Percentiles rank a stretch among this genome's conserved stretches.
phyloP scores from a whole-genome alignment of 371 early-diverging fungal species.

The Dichotomocladium elegans region DNA sequence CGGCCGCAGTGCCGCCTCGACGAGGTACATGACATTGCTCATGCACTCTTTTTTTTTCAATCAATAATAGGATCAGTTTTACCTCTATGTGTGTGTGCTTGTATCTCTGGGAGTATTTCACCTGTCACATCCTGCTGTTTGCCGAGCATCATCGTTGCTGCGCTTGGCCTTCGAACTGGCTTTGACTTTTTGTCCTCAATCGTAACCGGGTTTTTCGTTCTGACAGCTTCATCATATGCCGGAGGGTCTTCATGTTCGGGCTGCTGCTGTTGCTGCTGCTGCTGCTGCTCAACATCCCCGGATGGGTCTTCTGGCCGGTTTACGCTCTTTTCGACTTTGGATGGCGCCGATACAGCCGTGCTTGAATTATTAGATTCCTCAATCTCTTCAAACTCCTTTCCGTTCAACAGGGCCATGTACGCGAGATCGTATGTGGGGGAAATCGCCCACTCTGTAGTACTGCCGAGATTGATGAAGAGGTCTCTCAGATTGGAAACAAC shows the following conservation, averaged over 20 bases:
- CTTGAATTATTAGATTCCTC: too few relatives aligned
- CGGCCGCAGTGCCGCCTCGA: slow-evolving; percentile 53
- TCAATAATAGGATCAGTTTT: not conserved
- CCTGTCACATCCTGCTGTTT: slow-evolving; percentile 67
- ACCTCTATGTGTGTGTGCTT: not conserved
- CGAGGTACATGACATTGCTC: slow-evolving; percentile 65
- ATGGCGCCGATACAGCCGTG: too few relatives aligned
- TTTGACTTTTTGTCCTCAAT: slow-evolving; percentile 4
- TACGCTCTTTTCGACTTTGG: too few relatives aligned
- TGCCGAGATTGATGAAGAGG: slow-evolving; percentile 35
- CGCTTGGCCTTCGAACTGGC: slow-evolving; percentile 7
- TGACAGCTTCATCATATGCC: slow-evolving; percentile 8
- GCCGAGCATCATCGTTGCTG: slow-evolving; percentile 54
- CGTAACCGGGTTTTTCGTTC: not conserved
- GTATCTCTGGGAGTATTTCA: not conserved
- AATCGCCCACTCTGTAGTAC: slow-evolving; percentile 34
- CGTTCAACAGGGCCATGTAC: slow-evolving; percentile 49
- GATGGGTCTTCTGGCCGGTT: not conserved
- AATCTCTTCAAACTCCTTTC: slow-evolving; percentile 1
- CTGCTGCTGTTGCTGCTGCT: not conserved
- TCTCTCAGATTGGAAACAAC: slow-evolving; percentile 40
- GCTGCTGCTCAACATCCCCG: not conserved
- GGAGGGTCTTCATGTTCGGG: not conserved
- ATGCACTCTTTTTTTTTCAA: too few relatives aligned
- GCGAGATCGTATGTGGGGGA: slow-evolving; percentile 49